Evolutionary conservation across 1,284 basidiomycete species (phyloP), one percentile per base, ranked within the genome.

Genomic region (Cutaneotrichosporon cutaneum): DNA sequence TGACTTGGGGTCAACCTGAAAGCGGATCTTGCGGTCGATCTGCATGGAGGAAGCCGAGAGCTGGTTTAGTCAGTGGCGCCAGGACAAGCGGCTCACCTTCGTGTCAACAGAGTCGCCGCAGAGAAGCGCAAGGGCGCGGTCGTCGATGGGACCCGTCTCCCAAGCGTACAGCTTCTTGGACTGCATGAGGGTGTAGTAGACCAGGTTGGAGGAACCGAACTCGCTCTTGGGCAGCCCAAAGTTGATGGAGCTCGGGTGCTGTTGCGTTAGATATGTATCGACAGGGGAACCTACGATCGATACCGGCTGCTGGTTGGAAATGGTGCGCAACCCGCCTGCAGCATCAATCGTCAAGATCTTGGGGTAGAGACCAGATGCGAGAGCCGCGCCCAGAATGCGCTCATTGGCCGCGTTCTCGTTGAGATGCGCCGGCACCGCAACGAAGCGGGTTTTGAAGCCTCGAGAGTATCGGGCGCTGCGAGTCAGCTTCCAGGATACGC

Each of bases 161-260:
- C 94, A 97, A n/a, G 90, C 94, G 77, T 95, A 99, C 32, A 98
- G 80, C 77, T 71, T 72, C 61, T 76, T 78, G 10, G 76, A 77
- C 57, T 78, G 76, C 77, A 94, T 94, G 42, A 96, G 83, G 1
- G 92, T 95, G 77, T 94, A 97, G 79, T 93, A 96, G 21, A 85
- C 83, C 53, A 96, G 77, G 77, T 93, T 85, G 66, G 88, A 87
- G 11, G 85, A 84, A 0, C 87, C 88, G 66, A 94, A 88, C 57
- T 93, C 90, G 4, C 78, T 75, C n/a, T 85, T 80, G 68, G 83
- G 85, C 69, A 83, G 81, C 61, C 83, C 77, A 70, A 92, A 93
- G 77, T 97, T 96, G 63, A 94, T 85, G 0, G 92, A 94, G 8
- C 92, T 92, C 0, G 95, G 96, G 77, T 99, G 95, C 81, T 97